A percentile compares a stretch with the other conserved stretches of the same genome.
Evolutionary conservation across 2,329 filamentous ascomycete genomes (phyloP).

Genomic region (Phoma sp.): DNA sequence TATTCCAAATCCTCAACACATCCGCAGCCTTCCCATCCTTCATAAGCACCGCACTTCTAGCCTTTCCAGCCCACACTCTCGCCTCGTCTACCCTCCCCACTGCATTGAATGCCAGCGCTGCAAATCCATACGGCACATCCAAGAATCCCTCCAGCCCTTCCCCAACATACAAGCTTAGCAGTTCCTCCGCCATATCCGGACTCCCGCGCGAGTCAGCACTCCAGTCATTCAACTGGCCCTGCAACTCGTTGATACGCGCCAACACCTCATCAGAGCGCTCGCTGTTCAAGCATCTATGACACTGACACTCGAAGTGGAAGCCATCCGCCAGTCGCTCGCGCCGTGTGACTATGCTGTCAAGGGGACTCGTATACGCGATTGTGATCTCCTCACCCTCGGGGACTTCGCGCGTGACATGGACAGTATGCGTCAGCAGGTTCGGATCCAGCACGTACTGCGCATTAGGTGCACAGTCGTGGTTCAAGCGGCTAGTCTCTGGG

Average conservation of each 20-base stretch:
- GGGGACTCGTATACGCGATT: slow-evolving; percentile 51
- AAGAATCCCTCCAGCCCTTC: slow-evolving; percentile 50
- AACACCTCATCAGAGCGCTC: slow-evolving; percentile 42
- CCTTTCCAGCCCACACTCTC: slow-evolving; percentile 42
- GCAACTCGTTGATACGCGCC: slow-evolving; percentile 37
- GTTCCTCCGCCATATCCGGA: slow-evolving; percentile 36
- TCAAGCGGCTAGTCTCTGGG: slow-evolving; percentile 50
- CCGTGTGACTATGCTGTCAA: slow-evolving; percentile 39
- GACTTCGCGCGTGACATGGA: slow-evolving; percentile 46
- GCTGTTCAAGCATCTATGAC: slow-evolving; percentile 41
- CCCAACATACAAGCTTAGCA: slow-evolving; percentile 45
- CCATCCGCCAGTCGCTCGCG: slow-evolving; percentile 40
- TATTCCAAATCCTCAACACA: slow-evolving; percentile 43
- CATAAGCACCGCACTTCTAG: slow-evolving; percentile 43
- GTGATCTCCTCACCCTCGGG: slow-evolving; percentile 49
- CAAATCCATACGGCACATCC: slow-evolving; percentile 49
- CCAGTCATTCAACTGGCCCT: slow-evolving; percentile 43
- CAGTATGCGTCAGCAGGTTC: slow-evolving; percentile 48
- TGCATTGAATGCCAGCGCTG: slow-evolving; percentile 50
- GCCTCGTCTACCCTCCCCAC: slow-evolving; percentile 36
- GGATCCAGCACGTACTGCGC: slow-evolving; percentile 51
- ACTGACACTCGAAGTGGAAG: slow-evolving; percentile 53
- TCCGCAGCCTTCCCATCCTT: slow-evolving; percentile 47
- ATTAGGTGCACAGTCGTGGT: slow-evolving; percentile 51
- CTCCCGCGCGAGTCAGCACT: slow-evolving; percentile 23